Evolutionary conservation across 2,329 filamentous ascomycete species (phyloP), one percentile per base, ranked within the genome.

Genomic region (Neofusicoccum cordaticola): DNA sequence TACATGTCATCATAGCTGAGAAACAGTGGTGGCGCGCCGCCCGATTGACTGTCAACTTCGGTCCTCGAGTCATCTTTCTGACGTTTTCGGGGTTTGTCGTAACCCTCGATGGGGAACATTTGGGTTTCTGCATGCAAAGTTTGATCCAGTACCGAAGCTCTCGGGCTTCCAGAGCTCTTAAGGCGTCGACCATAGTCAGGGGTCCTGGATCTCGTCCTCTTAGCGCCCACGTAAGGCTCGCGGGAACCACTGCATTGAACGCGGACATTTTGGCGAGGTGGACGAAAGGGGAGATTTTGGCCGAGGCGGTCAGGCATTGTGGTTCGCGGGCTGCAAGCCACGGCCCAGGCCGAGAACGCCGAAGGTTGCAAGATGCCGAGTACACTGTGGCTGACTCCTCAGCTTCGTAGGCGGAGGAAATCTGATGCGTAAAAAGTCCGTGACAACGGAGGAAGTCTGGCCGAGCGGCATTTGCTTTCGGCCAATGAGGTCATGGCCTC

Each of bases 401-500:
- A 22, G 42, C 2, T 17, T 15, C 8, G 53, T 45, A 39, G 27
- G 27, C n/a, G 42, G 37, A 22, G 42, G 13, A 22, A 47, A 37
- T 60, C 56, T 47, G 41, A 42, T 9, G 42, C 7, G 42, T 8
- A n/a, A 42, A 37, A 37, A 47, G 42, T 47, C 31, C 44, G 37
- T n/a, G 8, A 11, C 8, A 19, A 44, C 52, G 52, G 52, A 15
- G 41, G 9, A 60, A 60, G 31, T 57, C 34, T 35, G 42, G 27
- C 56, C 42, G 56, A 58, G 53, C 37, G 53, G 35, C 19, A 45
- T 42, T 58, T 41, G 35, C 42, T 45, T 27, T 60, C 56, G 56
- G 56, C 31, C 31, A 60, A 60, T 47, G 42, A 60, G 27, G 56
- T 60, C 41, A 47, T 44, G 39, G 56, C 37, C 56, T 42, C 56